Conservation (phyloP, 345 rosid genomes). For the Hibiscus syriacus region DNA sequence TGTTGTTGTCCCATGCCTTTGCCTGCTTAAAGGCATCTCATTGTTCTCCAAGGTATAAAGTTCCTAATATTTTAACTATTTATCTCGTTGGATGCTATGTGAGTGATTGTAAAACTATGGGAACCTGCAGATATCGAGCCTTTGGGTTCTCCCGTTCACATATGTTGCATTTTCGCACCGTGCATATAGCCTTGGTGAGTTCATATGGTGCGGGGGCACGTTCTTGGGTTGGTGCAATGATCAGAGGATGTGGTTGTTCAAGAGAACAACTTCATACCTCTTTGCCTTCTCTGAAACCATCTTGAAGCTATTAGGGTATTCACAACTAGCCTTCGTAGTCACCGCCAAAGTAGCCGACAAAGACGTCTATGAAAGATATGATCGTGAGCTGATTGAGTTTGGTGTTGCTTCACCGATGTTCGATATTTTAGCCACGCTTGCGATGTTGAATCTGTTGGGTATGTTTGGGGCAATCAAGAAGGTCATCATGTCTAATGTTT, state of each 20-base stretch:
- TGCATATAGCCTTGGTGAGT: slow-evolving; percentile 23
- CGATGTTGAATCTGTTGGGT: slow-evolving; percentile 35
- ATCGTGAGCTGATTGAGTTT: slow-evolving; percentile 23
- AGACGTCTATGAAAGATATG: slow-evolving; percentile 3
- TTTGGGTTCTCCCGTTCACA: slow-evolving; percentile 12
- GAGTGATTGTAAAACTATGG: background rate
- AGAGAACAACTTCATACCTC: slow-evolving; percentile 37
- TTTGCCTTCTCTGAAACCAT: slow-evolving; percentile 30
- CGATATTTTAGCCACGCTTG: slow-evolving; percentile 29
- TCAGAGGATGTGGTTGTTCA: slow-evolving; percentile 25
- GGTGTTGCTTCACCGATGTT: slow-evolving; percentile 40
- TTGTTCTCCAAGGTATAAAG: slow-evolving; percentile 31
- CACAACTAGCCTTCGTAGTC: slow-evolving; percentile 28
- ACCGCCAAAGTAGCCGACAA: slow-evolving; percentile 33
- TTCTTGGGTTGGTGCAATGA: slow-evolving; percentile 32
- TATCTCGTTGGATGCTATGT: background rate
- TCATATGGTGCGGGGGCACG: slow-evolving; percentile 24
- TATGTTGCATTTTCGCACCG: slow-evolving; percentile 22
- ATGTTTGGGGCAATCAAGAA: slow-evolving; percentile 18
- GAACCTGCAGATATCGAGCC: slow-evolving; percentile 29
- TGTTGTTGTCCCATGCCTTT: slow-evolving; percentile 35
- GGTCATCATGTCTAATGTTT: slow-evolving; percentile 3
- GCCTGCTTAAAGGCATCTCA: slow-evolving; percentile 31
- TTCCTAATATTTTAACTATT: background rate
- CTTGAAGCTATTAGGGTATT: slow-evolving; percentile 25